phyloP scores from a whole-genome alignment of 2,329 filamentous ascomycete genomes.

The Aspergillus ustus region DNA sequence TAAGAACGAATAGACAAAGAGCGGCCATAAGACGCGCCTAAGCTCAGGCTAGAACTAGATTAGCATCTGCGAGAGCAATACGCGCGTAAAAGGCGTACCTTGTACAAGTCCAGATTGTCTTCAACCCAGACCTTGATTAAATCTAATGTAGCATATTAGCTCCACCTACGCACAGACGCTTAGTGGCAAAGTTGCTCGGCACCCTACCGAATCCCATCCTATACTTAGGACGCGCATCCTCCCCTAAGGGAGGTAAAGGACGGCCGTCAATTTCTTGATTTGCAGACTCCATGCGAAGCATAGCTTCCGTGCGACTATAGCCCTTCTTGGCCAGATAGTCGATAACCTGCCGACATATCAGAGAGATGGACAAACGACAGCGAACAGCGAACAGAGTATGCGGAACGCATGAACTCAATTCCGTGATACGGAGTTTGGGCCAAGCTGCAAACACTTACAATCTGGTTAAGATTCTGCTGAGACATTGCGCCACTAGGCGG shows the following conservation, averaged over 20 bases:
- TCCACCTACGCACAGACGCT: neutral
- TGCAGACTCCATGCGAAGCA: conserved; percentile 87
- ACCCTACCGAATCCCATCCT: conserved; percentile 67
- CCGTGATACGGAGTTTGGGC: neutral
- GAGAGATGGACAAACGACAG: conserved; percentile 11
- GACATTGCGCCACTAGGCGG: conserved; percentile 60
- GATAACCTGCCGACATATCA: conserved; percentile 65
- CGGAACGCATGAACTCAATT: neutral
- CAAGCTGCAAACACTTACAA: conserved; percentile 65
- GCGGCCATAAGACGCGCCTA: conserved; percentile 83
- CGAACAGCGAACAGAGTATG: neutral
- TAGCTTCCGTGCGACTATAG: conserved; percentile 88
- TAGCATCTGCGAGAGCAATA: conserved; percentile 8
- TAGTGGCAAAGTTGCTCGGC: neutral
- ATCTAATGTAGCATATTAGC: conserved; percentile 45
- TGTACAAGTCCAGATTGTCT: conserved; percentile 91
- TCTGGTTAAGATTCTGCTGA: conserved; percentile 92
- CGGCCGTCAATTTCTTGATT: conserved; percentile 80
- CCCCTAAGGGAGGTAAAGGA: conserved; percentile 67
- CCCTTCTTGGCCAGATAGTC: conserved; percentile 96
- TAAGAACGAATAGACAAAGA: conserved; percentile 92
- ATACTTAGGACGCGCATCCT: conserved; percentile 80
- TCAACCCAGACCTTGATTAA: conserved; percentile 83
- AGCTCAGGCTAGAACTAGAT: conserved; percentile 71
- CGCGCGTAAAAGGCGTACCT: conserved; percentile 57